These are phyloP conservation scores for Trebouxia sp. DNA, from an alignment of 139 green algal genomes.

Conservation along the genomic window DNA sequence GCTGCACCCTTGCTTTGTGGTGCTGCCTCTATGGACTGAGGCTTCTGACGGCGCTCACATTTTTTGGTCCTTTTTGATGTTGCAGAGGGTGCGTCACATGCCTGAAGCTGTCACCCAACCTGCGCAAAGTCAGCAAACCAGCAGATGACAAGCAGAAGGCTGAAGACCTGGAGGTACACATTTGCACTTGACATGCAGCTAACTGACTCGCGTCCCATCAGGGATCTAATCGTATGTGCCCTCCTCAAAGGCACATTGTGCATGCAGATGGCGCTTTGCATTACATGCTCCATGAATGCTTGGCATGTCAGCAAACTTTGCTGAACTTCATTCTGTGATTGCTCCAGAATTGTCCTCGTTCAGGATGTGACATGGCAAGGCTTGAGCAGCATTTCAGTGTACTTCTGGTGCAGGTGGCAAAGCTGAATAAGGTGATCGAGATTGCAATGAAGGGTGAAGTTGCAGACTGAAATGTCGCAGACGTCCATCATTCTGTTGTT, in stretches of 20 bases:
- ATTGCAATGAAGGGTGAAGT: slow-evolving; percentile 31
- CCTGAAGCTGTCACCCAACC: slow-evolving; percentile 94
- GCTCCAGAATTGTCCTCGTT: too few relatives aligned
- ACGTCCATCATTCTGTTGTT: too few relatives aligned
- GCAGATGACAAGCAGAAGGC: slow-evolving; percentile 26
- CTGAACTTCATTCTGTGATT: too few relatives aligned
- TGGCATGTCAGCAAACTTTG: too few relatives aligned
- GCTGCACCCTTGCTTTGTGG: not conserved
- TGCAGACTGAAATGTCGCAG: too few relatives aligned
- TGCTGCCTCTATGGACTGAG: not conserved
- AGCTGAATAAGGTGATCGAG: slow-evolving; percentile 33
- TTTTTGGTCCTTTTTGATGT: not conserved
- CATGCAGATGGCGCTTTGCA: not conserved
- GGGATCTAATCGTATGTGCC: not conserved
- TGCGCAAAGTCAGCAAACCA: slow-evolving; percentile 52
- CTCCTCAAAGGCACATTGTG: not conserved
- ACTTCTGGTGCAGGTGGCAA: not conserved
- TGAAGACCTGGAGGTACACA: slow-evolving; percentile 18
- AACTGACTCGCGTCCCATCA: not conserved
- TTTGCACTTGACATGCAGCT: too few relatives aligned
- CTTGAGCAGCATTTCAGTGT: not conserved
- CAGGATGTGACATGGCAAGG: too few relatives aligned
- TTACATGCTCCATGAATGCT: not conserved
- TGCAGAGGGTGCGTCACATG: slow-evolving; percentile 71
- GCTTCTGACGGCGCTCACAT: not conserved